These are phyloP conservation scores for Neopestalotiopsis sp. DNA, from an alignment of 2,329 filamentous ascomycete species.

Conservation along the genomic window DNA sequence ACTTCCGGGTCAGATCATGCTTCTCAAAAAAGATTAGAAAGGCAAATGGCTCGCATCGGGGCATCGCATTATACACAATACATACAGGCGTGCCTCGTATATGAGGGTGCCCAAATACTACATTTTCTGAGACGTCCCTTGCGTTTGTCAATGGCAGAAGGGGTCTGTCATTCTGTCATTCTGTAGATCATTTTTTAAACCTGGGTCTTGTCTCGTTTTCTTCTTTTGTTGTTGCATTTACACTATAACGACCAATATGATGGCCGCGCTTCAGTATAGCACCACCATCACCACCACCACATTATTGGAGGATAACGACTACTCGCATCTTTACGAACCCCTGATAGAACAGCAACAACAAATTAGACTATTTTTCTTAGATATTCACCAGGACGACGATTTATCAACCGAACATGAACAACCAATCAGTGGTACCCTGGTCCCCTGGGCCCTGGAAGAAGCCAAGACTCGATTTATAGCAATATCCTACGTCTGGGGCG, in stretches of 20 bases:
- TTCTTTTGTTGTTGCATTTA: neutral
- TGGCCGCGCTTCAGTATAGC: neutral
- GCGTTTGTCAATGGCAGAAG: neutral
- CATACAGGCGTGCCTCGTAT: neutral
- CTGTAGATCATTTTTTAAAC: neutral
- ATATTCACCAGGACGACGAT: neutral
- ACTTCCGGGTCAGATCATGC: neutral
- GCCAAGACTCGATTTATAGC: slow-evolving; percentile 8
- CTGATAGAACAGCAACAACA: neutral
- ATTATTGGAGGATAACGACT: neutral
- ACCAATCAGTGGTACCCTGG: neutral
- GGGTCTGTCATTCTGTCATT: neutral
- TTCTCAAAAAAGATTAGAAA: neutral
- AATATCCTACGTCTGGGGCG: slow-evolving; percentile 14
- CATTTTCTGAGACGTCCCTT: neutral
- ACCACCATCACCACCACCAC: neutral
- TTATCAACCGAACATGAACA: neutral
- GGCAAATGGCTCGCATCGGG: too few species aligned
- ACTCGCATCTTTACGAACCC: neutral
- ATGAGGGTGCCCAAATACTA: slow-evolving; percentile 1
- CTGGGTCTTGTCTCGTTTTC: neutral
- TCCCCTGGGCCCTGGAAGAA: neutral
- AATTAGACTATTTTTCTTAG: slow-evolving; percentile 9
- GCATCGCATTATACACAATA: too few species aligned
- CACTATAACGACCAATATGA: neutral